Base-by-base conservation (phyloP, 371 early-diverging fungal species). In the Dinochytrium kinnereticum region DNA sequence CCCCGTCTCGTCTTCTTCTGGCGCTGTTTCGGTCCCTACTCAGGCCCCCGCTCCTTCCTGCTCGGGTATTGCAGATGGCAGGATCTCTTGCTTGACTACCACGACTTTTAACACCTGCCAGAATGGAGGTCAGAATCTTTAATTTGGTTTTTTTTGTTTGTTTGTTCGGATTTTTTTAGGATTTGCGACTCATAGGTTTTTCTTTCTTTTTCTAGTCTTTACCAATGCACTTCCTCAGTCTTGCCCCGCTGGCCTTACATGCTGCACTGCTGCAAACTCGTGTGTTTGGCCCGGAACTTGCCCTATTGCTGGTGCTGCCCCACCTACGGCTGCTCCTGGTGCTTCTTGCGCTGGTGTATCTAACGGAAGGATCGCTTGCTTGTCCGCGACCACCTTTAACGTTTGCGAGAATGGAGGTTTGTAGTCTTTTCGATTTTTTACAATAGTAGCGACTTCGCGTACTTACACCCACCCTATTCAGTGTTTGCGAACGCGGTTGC, bases 321-420 rank as follows among this genome's bases (percentile, higher is more conserved):
- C 24, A 34, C 61, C 61, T 33, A 15, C 61, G 26, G 55, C 26
- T 7, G 55, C 55, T 53, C 55, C 55, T 26, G 24, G 5, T 36
- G 36, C 61, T 36, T 17, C 57, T 7, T 55, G 57, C 10, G 57
- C 24, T 5, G 30, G 30, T 15, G 30, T 30, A 7, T 10, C 57
- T 26, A 10, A 19, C 10, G 24, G 24, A 5, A 7, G 24, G 49
- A 76, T 76, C 59, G 69, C 59, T 36, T 76, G 76, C 64, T 24
- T 33, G 39, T 59, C 68, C 2, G 13, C 39, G 13, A 76, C 57
- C 10, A 71, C 76, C 5, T 76, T 59, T 39, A 72, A 76, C 59
- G 31, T 39, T 40, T 76, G 71, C 51, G 1, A 59, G 1, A 33
- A 2, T 17, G 76, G 76, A 51, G 59, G 72, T 71, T 17, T 34